phyloP scores from a whole-genome alignment of 1,284 basidiomycete genomes.

The Cryptococcus sp. region DNA sequence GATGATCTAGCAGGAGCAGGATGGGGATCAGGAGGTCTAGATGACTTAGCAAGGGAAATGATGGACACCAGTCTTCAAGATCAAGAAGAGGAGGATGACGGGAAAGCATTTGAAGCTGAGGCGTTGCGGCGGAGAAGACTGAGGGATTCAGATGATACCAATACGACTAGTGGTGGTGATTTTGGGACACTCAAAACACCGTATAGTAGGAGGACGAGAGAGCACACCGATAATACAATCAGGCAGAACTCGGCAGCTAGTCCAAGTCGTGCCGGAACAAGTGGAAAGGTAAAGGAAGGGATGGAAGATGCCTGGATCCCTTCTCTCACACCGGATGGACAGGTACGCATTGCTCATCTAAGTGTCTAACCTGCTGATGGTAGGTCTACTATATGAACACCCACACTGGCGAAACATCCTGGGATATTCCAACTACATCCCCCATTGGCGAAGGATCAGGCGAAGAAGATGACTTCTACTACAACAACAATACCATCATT shows the following conservation, averaged over 20 bases:
- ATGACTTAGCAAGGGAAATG: slow-evolving; percentile 36
- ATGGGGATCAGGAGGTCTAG: slow-evolving; percentile 16
- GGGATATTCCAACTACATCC: slow-evolving; percentile 62
- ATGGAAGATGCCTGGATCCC: slow-evolving; percentile 48
- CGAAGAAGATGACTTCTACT: slow-evolving; percentile 10
- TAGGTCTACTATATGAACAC: slow-evolving; percentile 94
- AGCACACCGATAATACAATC: slow-evolving; percentile 24
- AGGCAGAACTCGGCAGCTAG: slow-evolving; percentile 14
- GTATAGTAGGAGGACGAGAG: slow-evolving; percentile 4
- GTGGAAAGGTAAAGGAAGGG: slow-evolving; percentile 1
- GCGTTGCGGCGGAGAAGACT: slow-evolving; percentile 6
- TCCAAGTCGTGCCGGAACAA: background rate
- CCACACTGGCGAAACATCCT: slow-evolving; percentile 77
- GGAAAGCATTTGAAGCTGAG: slow-evolving; percentile 18
- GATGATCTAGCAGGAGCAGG: slow-evolving; percentile 18
- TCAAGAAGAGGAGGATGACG: slow-evolving; percentile 10
- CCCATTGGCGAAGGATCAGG: slow-evolving; percentile 55
- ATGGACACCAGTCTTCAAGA: slow-evolving; percentile 16
- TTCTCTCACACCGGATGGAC: slow-evolving; percentile 44
- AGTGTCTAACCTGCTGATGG: background rate
- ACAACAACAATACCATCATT: background rate
- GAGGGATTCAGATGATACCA: slow-evolving; percentile 3
- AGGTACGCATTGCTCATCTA: slow-evolving; percentile 37
- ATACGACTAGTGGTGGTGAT: too few relatives aligned
- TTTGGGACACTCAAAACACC: slow-evolving; percentile 3